Percentiles rank a stretch among this genome's conserved stretches.
Conservation (phyloP, 805 yeast genomes). For the Candida nonsorbophila region DNA sequence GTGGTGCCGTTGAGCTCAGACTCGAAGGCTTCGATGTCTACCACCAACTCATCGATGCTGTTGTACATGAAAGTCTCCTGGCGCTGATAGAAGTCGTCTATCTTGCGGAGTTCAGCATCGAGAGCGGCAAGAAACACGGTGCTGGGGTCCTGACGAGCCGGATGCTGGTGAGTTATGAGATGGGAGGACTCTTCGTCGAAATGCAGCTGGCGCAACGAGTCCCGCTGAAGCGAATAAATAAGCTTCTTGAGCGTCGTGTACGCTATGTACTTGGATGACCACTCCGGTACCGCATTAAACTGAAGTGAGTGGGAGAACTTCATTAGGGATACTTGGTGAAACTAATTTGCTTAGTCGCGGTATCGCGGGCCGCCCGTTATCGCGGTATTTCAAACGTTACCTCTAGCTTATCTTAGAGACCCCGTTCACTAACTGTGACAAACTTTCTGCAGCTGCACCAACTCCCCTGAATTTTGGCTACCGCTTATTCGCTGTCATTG, state of each 20-base stretch:
- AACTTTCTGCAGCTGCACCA: neutral
- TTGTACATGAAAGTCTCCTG: conserved; percentile 58
- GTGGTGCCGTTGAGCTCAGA: conserved; percentile 2
- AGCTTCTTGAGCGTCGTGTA: conserved; percentile 83
- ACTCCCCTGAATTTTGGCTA: neutral
- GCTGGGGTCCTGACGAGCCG: conserved; percentile 40
- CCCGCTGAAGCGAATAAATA: conserved; percentile 78
- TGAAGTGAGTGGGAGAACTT: conserved; percentile 93
- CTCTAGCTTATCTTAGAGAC: neutral
- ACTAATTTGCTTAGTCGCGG: neutral
- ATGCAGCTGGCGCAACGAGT: conserved; percentile 27
- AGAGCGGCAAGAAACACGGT: conserved; percentile 64
- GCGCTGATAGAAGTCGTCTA: conserved; percentile 65
- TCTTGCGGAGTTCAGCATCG: conserved; percentile 69
- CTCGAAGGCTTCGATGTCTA: conserved; percentile 63
- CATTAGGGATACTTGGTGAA: conserved; percentile 39
- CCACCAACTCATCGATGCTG: conserved; percentile 51
- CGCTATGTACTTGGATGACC: conserved; percentile 90
- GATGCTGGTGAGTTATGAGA: conserved; percentile 24
- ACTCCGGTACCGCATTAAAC: conserved; percentile 97
- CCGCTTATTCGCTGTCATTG: neutral
- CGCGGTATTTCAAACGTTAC: neutral
- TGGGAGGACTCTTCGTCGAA: conserved; percentile 27
- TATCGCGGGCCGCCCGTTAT: neutral
- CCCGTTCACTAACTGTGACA: too few relatives aligned